Evolutionary conservation across 2,329 filamentous ascomycete species (phyloP).

Genomic region (Cladosporium sp.): DNA sequence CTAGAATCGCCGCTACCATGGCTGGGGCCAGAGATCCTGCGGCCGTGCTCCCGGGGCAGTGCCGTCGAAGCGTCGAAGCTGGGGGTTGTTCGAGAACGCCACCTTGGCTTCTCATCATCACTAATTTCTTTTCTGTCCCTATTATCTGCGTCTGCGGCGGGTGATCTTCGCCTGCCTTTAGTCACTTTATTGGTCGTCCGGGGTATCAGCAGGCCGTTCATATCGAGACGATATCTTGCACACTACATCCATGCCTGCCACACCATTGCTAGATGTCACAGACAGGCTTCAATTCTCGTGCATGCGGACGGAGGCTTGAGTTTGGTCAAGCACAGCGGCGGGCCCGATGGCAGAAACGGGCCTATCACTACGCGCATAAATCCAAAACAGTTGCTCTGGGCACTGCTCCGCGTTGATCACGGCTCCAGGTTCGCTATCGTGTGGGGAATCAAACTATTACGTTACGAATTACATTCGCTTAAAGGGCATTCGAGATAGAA

Average conservation of each 20-base stretch:
- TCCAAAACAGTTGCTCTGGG: not conserved
- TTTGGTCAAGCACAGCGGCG: constrained; percentile 6
- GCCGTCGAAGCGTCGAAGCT: constrained; percentile 1
- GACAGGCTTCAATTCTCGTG: not conserved
- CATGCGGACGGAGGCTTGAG: constrained; percentile 4
- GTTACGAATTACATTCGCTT: not conserved
- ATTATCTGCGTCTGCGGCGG: not conserved
- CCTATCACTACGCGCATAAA: constrained; percentile 1
- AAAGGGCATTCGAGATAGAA: not conserved
- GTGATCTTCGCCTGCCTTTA: not conserved
- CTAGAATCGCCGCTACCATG: constrained; percentile 5
- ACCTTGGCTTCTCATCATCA: constrained; percentile 1
- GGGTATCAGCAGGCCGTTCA: not conserved
- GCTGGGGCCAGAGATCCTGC: constrained; percentile 2
- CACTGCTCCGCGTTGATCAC: not conserved
- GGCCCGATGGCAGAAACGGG: not conserved
- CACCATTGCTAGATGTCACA: not conserved
- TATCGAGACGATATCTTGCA: not conserved
- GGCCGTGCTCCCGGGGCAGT: not conserved
- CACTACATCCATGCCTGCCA: not conserved
- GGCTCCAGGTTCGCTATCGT: not conserved
- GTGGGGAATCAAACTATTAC: not conserved
- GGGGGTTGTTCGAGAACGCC: constrained; percentile 6
- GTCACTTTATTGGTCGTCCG: not conserved
- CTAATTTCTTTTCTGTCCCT: not conserved